Base-by-base conservation (phyloP, 768 basidiomycete genomes). In the Podaxis sp. region DNA sequence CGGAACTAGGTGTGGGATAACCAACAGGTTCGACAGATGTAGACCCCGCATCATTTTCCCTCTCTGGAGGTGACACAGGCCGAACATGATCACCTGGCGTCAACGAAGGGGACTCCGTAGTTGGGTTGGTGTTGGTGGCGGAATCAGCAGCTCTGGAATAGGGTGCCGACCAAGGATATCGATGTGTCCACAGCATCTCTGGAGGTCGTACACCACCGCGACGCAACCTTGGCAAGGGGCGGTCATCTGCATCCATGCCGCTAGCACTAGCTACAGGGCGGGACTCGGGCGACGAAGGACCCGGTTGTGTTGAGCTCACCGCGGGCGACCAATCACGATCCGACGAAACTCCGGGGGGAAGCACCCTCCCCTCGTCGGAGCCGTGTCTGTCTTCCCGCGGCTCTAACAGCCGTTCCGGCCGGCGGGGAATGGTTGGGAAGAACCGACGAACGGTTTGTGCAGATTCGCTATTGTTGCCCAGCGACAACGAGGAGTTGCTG, bases 121-220 rank as follows among this genome's bases (percentile, higher is more conserved):
- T 54, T 4, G 26, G 10, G 38, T 28, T 51, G 56, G 22, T 44
- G 46, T 28, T 37, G 24, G 44, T 20, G 28, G 41, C 17, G 26
- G 48, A 28, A n/a, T 56, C 56, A 2, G 38, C 20, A 10, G 60
- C 7, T 22, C 56, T 59, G 17, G 63, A 53, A 37, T 15, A 56
- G 5, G 60, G 40, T 26, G 44, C 56, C 5, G 60, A 37, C 48
- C 54, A 56, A 26, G 61, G 12, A 41, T 56, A 56, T 4, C 46
- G 54, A 26, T 56, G 60, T 36, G 82, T 79, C 15, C 82, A 73
- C 2, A 87, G 69, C 66, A 84, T 82, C 67, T 90, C 89, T 0
- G 87, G 86, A 4, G 88, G 82, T 4, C 84, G 82, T 4, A 90
- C 69, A 2, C 87, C 86, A n/a, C 89, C 87, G 2, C 89, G 83